These are phyloP conservation scores for Balamuthia mandrillaris DNA, from an alignment of 208 protist species.

Conservation along the genomic window DNA sequence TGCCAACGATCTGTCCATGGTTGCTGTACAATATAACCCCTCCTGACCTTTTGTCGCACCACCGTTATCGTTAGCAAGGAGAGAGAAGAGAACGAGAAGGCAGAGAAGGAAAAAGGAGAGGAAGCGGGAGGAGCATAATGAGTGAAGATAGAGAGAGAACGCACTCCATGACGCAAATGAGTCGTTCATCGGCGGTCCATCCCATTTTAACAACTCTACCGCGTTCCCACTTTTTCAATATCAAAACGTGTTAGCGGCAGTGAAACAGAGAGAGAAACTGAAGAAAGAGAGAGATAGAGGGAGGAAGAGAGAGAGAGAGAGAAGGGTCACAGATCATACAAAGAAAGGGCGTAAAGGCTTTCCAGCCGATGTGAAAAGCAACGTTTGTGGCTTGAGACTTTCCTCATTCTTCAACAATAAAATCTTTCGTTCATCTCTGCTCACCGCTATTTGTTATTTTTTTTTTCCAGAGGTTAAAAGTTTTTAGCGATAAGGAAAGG, in stretches of 20 bases:
- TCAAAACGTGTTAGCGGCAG: not conserved
- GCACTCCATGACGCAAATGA: slow-evolving; percentile 57
- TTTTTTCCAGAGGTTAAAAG: not conserved
- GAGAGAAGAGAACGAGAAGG: too few species aligned
- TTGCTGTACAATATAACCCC: slow-evolving; percentile 57
- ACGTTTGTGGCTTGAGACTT: not conserved
- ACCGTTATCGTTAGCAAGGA: not conserved
- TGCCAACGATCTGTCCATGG: slow-evolving; percentile 30
- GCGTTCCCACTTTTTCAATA: not conserved
- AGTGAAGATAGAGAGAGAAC: not conserved
- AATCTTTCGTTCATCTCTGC: slow-evolving; percentile 52
- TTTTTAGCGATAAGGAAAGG: not conserved
- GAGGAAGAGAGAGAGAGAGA: not conserved
- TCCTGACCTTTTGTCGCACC: not conserved
- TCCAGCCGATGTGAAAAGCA: slow-evolving; percentile 50
- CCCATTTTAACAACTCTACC: slow-evolving; percentile 57
- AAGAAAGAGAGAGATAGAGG: not conserved
- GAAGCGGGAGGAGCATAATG: not conserved
- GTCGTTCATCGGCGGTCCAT: slow-evolving; percentile 56
- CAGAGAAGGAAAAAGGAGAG: not conserved
- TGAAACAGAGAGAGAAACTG: not conserved
- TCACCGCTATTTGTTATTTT: slow-evolving; percentile 1
- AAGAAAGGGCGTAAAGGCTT: slow-evolving; percentile 9
- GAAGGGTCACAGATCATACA: not conserved
- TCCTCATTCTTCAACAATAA: not conserved